Conservation (phyloP, 306 rosid species). For the Sicyos baderoa region DNA sequence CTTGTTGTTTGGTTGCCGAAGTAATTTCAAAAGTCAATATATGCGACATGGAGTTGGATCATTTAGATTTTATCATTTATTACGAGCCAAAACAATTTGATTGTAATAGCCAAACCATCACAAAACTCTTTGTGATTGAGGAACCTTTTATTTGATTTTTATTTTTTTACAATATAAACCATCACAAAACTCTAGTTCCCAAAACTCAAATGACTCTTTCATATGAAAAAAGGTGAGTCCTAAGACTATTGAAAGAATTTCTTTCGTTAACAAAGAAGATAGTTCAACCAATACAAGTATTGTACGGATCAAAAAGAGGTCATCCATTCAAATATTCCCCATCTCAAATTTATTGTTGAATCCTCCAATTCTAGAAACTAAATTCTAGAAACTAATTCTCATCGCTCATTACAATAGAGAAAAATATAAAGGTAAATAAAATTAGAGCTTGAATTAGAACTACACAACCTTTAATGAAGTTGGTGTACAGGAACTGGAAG, state of each 20-base stretch:
- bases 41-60: too few species aligned
- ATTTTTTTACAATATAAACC: too few species aligned
- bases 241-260: background rate
- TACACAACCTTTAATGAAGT: background rate
- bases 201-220: background rate
- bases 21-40: too few species aligned
- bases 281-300: too few species aligned
- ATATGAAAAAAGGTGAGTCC: background rate
- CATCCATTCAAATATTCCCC: too few species aligned
- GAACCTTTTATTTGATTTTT: background rate
- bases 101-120: background rate
- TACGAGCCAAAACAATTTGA: background rate
- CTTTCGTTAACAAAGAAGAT: background rate
- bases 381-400: background rate
- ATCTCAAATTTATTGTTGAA: too few species aligned
- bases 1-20: too few species aligned
- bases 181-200: background rate
- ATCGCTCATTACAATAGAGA: background rate
- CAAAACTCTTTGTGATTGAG: background rate
- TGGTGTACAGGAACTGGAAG: background rate
- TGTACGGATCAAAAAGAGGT: too few species aligned
- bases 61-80: too few species aligned
- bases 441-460: background rate
- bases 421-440: background rate
- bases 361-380: background rate